Conservation (phyloP, 1,284 basidiomycete species). For the Ganoderma boninense region DNA sequence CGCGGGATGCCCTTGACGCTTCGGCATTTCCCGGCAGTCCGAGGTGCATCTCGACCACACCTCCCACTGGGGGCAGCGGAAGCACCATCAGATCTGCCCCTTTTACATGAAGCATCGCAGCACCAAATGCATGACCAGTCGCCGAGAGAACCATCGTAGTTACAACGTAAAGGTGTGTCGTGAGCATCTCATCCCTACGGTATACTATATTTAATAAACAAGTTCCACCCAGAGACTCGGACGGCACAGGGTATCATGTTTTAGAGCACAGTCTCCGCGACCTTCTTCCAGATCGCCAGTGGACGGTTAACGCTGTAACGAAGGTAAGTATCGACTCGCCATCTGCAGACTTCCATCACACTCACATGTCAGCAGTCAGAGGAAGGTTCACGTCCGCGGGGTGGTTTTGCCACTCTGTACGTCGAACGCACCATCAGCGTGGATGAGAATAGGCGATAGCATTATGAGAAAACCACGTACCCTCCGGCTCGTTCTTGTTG, state of each 20-base stretch:
- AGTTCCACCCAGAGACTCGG: neutral
- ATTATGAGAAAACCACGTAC: constrained; percentile 38
- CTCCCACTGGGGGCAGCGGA: too few relatives aligned
- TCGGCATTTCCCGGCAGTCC: neutral
- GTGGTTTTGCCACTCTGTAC: constrained; percentile 66
- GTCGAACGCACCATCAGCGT: constrained; percentile 3
- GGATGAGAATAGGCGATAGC: neutral
- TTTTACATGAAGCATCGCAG: too few relatives aligned
- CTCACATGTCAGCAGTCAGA: constrained; percentile 57
- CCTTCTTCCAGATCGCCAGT: constrained; percentile 55
- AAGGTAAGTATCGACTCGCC: neutral
- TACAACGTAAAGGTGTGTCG: too few relatives aligned
- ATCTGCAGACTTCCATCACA: neutral
- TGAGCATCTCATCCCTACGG: neutral
- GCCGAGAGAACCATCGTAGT: too few relatives aligned
- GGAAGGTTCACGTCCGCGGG: constrained; percentile 60
- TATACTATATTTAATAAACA: neutral
- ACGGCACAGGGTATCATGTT: neutral
- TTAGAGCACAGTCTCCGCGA: constrained; percentile 44
- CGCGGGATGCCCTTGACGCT: neutral
- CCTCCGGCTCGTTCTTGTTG: constrained; percentile 60
- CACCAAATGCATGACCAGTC: neutral
- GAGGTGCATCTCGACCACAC: neutral
- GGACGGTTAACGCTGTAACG: constrained; percentile 54
- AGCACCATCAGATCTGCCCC: too few relatives aligned